These are phyloP conservation scores for Volvariella surrecta DNA, from an alignment of 1,284 basidiomycete genomes.

Conservation along the genomic window DNA sequence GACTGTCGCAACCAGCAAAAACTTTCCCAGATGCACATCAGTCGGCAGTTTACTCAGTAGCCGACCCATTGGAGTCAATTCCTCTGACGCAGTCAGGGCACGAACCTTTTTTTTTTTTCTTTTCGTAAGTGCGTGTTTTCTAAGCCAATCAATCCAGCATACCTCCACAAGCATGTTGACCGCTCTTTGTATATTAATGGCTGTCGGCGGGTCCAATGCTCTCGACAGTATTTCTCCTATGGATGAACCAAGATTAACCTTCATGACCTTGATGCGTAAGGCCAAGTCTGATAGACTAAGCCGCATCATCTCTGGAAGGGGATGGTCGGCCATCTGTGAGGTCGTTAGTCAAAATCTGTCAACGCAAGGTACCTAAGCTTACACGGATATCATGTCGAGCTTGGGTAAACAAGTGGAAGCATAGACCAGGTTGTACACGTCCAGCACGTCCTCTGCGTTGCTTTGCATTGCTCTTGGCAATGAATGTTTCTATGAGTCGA, in stretches of 20 bases:
- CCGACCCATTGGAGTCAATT: constrained; percentile 93
- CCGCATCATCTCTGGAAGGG: constrained; percentile 93
- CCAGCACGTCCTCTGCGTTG: constrained; percentile 90
- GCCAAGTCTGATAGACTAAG: constrained; percentile 93
- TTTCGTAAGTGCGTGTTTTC: background rate
- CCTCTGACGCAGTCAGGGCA: constrained; percentile 79
- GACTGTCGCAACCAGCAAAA: constrained; percentile 79
- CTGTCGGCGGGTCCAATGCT: constrained; percentile 86
- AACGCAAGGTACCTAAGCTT: constrained; percentile 23
- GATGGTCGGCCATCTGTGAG: constrained; percentile 79
- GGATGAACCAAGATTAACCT: constrained; percentile 76
- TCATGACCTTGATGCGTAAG: constrained; percentile 96
- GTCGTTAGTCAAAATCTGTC: constrained; percentile 16
- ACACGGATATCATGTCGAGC: constrained; percentile 74
- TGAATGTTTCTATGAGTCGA: constrained; percentile 86
- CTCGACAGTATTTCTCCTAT: constrained; percentile 88
- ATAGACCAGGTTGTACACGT: constrained; percentile 85
- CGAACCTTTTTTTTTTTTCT: constrained; percentile 44
- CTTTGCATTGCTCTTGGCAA: constrained; percentile 90
- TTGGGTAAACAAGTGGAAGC: constrained; percentile 95
- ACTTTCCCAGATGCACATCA: constrained; percentile 96
- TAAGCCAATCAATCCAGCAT: constrained; percentile 14
- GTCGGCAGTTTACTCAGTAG: constrained; percentile 90
- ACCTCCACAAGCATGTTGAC: constrained; percentile 90
- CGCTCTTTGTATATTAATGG: constrained; percentile 88